Evolutionary conservation across 768 basidiomycete genomes (phyloP).

Genomic region (Pulveroboletus ravenelii): DNA sequence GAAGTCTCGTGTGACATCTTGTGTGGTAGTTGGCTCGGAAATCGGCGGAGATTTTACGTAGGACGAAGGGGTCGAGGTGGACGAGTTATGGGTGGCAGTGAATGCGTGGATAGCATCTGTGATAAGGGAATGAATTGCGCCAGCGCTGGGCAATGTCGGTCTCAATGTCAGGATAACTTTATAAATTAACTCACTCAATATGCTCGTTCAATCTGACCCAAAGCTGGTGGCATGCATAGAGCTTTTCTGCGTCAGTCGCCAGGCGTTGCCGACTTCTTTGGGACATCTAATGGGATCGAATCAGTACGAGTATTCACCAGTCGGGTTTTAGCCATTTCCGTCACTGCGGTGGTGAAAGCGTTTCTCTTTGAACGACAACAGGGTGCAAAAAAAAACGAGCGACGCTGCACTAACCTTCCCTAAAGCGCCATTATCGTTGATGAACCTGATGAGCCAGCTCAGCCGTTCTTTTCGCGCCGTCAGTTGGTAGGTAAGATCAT

Average conservation of each 20-base stretch:
- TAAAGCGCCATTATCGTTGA: slow-evolving; percentile 80
- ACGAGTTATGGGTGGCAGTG: slow-evolving; percentile 42
- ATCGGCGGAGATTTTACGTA: slow-evolving; percentile 23
- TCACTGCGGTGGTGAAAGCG: not conserved
- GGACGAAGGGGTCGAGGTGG: slow-evolving; percentile 13
- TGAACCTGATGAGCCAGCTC: slow-evolving; percentile 82
- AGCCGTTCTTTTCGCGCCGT: slow-evolving; percentile 69
- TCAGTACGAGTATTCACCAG: slow-evolving; percentile 1
- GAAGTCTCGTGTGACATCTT: slow-evolving; percentile 81
- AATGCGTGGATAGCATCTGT: slow-evolving; percentile 66
- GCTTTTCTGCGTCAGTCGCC: slow-evolving; percentile 79
- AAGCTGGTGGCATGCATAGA: slow-evolving; percentile 74
- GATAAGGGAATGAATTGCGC: slow-evolving; percentile 57
- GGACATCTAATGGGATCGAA: slow-evolving; percentile 54
- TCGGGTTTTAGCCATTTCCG: not conserved
- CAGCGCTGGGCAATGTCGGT: slow-evolving; percentile 36
- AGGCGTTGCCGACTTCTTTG: slow-evolving; percentile 72
- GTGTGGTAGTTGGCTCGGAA: slow-evolving; percentile 47
- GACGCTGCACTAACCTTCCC: slow-evolving; percentile 48
- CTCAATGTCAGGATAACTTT: not conserved
- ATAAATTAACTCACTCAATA: slow-evolving; percentile 45
- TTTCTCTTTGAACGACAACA: not conserved
- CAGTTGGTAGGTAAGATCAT: slow-evolving; percentile 78
- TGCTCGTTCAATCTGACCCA: slow-evolving; percentile 76
- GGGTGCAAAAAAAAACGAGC: not conserved